Evolutionary conservation across 306 rosid genomes (phyloP), one percentile per base, ranked within the genome.

Genomic region (Begonia fuchsioides): DNA sequence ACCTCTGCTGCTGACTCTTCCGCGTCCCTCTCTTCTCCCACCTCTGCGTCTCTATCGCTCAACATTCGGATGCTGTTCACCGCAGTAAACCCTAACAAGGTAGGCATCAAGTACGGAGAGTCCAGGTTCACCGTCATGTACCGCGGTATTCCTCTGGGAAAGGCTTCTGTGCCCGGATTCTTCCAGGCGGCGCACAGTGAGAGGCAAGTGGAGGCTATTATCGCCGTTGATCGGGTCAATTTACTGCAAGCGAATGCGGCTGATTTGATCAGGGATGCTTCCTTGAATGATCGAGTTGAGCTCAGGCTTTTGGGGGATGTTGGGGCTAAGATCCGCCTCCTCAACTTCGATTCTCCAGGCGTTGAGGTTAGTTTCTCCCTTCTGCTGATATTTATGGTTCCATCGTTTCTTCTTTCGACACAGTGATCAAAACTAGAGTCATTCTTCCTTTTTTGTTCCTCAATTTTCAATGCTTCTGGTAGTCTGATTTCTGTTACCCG

Each of bases 61-160:
- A 67, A 57, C 20, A 92, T 92, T 0, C 74, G 87, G 2, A 52
- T 92, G 57, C 75, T 92, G 12, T 85, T 92, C 83, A 54, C 76
- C 2, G 98, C 93, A 2, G 73, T 32, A 0, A 92, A 92, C 68
- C 98, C 98, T 0, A 92, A 92, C 64, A 85, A 82, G 73, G 98
- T 92, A 0, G 98, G 98, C 61, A 92, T 92, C 80, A 75, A 74
- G 76, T 92, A 92, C 77, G 94, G 86, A 12, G 93, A 85, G 75
- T 85, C 96, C 43, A 72, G 76, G 71, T 92, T 92, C 69, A 79
- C 96, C 1, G 94, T 85, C 15, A 85, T 92, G 94, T 92, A 92
- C 75, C 71, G 86, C 1, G 96, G 98, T 1, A 77, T 92, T 49
- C 98, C 98, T 0, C 38, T 92, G 38, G 96, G 98, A 0, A 67